Conservation (phyloP, 768 basidiomycete genomes). For the Leccinum broughii region DNA sequence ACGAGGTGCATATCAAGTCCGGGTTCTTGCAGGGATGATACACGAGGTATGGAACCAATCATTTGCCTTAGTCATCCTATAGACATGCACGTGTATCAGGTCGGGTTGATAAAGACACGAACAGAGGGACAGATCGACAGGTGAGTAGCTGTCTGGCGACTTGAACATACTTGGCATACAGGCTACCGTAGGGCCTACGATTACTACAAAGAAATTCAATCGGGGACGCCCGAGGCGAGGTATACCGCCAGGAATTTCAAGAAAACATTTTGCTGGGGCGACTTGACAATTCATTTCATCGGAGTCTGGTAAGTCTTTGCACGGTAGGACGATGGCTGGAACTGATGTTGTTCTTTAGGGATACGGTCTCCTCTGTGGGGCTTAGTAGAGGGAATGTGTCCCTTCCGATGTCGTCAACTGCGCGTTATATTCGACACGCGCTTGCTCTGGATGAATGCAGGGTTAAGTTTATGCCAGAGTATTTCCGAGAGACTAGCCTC, state of each 20-base stretch:
- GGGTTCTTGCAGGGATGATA: not conserved
- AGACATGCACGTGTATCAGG: not conserved
- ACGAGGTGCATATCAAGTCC: not conserved
- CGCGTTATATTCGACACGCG: conserved; percentile 17
- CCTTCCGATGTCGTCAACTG: conserved; percentile 54
- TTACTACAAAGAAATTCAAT: not conserved
- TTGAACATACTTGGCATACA: not conserved
- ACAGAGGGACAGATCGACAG: not conserved
- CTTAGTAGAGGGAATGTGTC: conserved; percentile 41
- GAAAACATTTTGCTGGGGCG: not conserved
- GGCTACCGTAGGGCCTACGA: not conserved
- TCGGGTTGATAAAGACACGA: not conserved
- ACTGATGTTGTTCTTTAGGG: conserved; percentile 33
- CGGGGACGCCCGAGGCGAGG: not conserved
- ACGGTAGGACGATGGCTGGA: not conserved
- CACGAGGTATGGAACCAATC: not conserved
- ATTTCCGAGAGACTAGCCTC: conserved; percentile 22
- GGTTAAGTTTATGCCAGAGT: not conserved
- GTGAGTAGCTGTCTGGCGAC: not conserved
- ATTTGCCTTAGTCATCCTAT: not conserved
- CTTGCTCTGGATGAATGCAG: not conserved
- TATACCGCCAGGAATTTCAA: not conserved
- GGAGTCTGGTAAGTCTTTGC: conserved; percentile 45
- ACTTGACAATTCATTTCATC: conserved; percentile 31
- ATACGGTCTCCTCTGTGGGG: conserved; percentile 48